A percentile compares a stretch with the other conserved stretches of the same genome.
Conservation (phyloP, 257 asterid genomes). For the Petunia secreta region DNA sequence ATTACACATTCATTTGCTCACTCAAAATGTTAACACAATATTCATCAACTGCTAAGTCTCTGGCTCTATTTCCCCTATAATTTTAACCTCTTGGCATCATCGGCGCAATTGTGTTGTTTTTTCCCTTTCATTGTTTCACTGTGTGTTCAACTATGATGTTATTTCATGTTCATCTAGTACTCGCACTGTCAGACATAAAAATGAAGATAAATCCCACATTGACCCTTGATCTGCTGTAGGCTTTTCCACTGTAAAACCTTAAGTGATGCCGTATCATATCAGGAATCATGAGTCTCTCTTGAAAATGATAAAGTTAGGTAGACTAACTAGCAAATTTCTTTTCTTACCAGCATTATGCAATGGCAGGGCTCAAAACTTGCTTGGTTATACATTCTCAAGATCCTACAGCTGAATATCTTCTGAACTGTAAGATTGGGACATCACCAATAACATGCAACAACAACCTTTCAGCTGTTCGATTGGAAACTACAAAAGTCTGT, state of each 20-base stretch:
- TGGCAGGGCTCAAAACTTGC: conserved; percentile 83
- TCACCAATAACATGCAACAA: conserved; percentile 56
- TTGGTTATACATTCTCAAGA: conserved; percentile 91
- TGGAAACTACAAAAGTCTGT: conserved; percentile 85
- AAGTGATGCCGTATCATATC: neutral
- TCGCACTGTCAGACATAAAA: neutral
- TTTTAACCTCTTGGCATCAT: neutral
- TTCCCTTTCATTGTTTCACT: neutral
- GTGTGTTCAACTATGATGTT: neutral
- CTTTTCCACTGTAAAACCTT: neutral
- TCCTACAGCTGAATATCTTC: conserved; percentile 76
- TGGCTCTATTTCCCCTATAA: neutral
- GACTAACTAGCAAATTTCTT: conserved; percentile 10
- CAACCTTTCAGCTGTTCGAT: conserved; percentile 78
- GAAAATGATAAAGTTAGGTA: neutral
- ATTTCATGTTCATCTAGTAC: neutral
- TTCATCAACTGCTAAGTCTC: neutral
- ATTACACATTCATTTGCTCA: neutral
- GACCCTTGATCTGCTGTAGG: neutral
- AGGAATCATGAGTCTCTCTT: neutral
- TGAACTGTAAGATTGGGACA: conserved; percentile 79
- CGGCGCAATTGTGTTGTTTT: neutral
- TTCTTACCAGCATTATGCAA: conserved; percentile 79
- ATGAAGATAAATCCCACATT: neutral
- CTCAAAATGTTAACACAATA: neutral